Conservation (phyloP, 1,284 basidiomycete species). For the Cutaneotrichosporon sp. region DNA sequence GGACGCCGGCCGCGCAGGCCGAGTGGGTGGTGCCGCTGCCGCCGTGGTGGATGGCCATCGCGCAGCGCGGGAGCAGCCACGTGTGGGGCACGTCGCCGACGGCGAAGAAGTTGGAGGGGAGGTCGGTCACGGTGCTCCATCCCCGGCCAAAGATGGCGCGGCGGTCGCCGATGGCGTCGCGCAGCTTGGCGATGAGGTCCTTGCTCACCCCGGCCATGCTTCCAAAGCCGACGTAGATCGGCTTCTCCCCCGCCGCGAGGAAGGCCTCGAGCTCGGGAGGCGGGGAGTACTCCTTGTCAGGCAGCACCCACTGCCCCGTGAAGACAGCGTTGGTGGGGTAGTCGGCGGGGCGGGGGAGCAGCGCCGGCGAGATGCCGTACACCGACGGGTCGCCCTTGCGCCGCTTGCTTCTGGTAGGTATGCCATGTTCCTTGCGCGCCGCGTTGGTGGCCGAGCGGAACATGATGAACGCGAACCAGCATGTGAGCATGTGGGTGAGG, state of each 20-base stretch:
- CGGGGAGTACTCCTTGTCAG: not conserved
- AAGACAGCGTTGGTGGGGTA: not conserved
- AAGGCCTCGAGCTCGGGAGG: not conserved
- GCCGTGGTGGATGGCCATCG: constrained; percentile 6
- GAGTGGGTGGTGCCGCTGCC: constrained; percentile 4
- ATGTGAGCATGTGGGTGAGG: not conserved
- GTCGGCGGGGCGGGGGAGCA: not conserved
- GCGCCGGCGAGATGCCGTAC: constrained; percentile 1
- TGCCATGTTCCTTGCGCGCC: not conserved
- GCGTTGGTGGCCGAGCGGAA: constrained; percentile 2
- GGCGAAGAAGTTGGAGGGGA: not conserved
- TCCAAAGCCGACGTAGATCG: constrained; percentile 6
- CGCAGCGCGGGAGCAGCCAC: constrained; percentile 2
- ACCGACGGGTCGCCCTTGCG: not conserved
- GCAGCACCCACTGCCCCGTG: constrained; percentile 3
- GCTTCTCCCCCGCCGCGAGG: not conserved
- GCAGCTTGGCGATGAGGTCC: not conserved
- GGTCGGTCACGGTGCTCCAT: not conserved
- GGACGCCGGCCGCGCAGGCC: not conserved
- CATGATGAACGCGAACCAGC: not conserved
- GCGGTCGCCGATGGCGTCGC: constrained; percentile 1
- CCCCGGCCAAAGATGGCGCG: constrained; percentile 3
- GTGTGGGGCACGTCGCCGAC: not conserved
- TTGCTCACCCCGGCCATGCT: constrained; percentile 1
- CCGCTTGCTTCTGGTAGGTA: not conserved